Base-by-base conservation (phyloP, 108 stramenopile genomes). In the Licmophora abbreviata region DNA sequence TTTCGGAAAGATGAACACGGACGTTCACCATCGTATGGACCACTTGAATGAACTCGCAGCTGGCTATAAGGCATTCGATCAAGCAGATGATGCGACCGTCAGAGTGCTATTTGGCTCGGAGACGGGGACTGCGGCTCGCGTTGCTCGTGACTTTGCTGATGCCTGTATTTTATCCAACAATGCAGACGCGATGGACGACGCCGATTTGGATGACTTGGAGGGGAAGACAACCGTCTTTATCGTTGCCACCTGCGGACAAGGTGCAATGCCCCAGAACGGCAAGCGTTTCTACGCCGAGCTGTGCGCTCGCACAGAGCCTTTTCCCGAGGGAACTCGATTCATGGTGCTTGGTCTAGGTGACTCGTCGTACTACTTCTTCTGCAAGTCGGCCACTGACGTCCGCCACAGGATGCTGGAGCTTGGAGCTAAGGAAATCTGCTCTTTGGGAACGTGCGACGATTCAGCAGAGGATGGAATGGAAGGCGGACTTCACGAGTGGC, bases 21-120 rank as follows among this genome's bases (percentile, higher is more conserved):
- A 80, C 56, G 74, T 80, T 9, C 49, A 75, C 48, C 74, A 80
- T 58, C 46, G 78, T 18, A 76, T 80, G 78, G 68, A 75, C 7
- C 60, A 69, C 20, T 60, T 80, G 68, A 20, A 47, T 21, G 62
- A 64, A 42, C 43, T 68, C 2, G 74, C 74, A 33, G 62, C 60
- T 44, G 74, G 71, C 29, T 80, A 80, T 54, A 79, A 79, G 57
- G 58, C 53, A 10, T 74, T 74, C 52, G 57, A 62, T 24, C 47
- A 63, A 21, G 55, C 54, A 33, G 73, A 68, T 30, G 73, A 74
- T 29, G 77, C 77, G n/a, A 25, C 58, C 0, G 71, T 77, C 8
- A 54, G 64, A 41, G 77, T 79, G 8, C 49, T 79, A 10, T 79
- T 74, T 63, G 73, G 70, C 5, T 71, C 70, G 0, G 77, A 79